phyloP scores from a whole-genome alignment of 768 basidiomycete species.

The Galerina marginata region DNA sequence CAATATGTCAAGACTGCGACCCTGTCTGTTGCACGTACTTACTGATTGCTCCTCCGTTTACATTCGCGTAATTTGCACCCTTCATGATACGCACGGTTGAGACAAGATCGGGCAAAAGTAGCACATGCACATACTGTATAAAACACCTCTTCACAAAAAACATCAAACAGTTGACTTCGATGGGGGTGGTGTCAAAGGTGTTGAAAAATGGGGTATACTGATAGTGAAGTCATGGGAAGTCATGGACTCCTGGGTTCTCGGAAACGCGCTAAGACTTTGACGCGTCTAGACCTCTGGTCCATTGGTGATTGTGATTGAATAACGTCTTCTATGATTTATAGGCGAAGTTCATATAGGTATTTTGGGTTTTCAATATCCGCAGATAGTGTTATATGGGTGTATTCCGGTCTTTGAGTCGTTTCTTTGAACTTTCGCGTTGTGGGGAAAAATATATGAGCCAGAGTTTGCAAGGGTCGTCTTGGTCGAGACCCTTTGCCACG shows the following conservation, averaged over 20 bases:
- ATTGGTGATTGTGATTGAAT: not conserved
- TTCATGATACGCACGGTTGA: too few relatives aligned
- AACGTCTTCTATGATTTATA: conserved; percentile 5
- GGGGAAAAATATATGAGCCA: not conserved
- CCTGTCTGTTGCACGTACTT: not conserved
- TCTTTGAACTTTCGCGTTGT: not conserved
- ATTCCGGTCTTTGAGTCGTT: conserved; percentile 6
- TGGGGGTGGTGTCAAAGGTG: not conserved
- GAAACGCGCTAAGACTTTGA: not conserved
- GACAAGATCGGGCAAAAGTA: too few relatives aligned
- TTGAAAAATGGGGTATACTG: not conserved
- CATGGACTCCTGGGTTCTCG: not conserved
- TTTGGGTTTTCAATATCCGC: conserved; percentile 6
- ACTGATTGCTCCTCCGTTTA: not conserved
- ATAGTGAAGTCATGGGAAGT: too few relatives aligned
- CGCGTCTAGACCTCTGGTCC: conserved; percentile 1
- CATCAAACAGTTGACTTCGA: too few relatives aligned
- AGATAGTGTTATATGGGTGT: not conserved
- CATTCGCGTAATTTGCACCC: too few relatives aligned
- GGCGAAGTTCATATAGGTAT: not conserved
- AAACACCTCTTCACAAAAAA: too few relatives aligned
- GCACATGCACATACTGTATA: too few relatives aligned
- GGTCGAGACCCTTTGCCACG: not conserved
- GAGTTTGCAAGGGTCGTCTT: not conserved
- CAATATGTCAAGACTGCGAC: not conserved